Evolutionary conservation across 441 rosid species (phyloP), one percentile per base, ranked within the genome.

Genomic region (Aleurites moluccanus): DNA sequence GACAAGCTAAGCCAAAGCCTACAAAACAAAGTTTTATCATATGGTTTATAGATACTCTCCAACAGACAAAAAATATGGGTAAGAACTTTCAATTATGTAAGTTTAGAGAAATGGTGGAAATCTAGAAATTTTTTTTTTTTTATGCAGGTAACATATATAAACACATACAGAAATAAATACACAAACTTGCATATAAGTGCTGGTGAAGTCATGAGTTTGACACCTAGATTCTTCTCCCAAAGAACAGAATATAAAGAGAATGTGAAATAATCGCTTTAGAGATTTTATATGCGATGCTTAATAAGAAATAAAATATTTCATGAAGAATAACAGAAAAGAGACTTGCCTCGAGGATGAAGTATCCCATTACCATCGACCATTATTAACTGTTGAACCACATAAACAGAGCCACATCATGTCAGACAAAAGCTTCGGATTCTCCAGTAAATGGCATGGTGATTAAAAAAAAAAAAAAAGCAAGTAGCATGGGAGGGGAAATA

Each of bases 1-100:
- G 97, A 78, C 92, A 90, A 65, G 97, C 97, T 83, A 91, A 80
- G 75, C 99, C 98, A 82, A 93, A 93, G 73, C 97, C 99, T 95
- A 70, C 23, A 78, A 45, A 74, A 80, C 42, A 80, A 74, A 11
- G 20, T 15, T 47, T 45, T 28, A 21, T 13, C 56, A 20, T 53
- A 53, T 14, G 15, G 14, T 40, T 35, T 21, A 40, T 33, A 40
- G 50, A 71, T 18, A 59, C 18, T 44, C 56, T 35, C 66, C 56
- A 20, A 47, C 21, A 42, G 28, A 9, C 10, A 35, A 42, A 13
- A 72, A 11, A 20, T 18, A 10, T 49, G 6, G 53, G 23, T 42
- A 65, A 44, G 28, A 42, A 13, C 49, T 0, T 23, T 15, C 27
- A 2, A 23, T 11, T 1, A 23, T 10, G 61, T 21, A 56, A 14